A percentile compares a stretch with the other conserved stretches of the same genome.
Conservation (phyloP, 2,329 filamentous ascomycete genomes). For the Metarhizium guizhouense region DNA sequence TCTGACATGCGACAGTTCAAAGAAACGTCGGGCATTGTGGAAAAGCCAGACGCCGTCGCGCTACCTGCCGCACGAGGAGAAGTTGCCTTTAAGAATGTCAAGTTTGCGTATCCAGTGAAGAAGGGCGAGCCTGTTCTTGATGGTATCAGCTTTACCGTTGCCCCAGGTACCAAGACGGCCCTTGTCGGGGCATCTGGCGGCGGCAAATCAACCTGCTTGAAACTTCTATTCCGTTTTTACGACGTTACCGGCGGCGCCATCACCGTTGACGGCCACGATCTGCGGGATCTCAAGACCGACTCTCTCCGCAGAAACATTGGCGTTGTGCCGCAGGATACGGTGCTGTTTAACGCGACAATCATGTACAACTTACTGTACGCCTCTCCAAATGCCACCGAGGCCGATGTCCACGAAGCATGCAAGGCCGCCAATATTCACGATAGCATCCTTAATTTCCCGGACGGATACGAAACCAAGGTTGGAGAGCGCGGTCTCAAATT, state of each 20-base stretch:
- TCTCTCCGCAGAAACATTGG: slow-evolving; percentile 51
- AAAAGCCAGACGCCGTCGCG: slow-evolving; percentile 28
- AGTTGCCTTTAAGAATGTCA: slow-evolving; percentile 45
- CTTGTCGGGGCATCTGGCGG: slow-evolving; percentile 54
- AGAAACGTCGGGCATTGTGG: slow-evolving; percentile 32
- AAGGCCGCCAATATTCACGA: slow-evolving; percentile 55
- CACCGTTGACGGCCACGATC: slow-evolving; percentile 48
- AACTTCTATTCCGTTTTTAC: slow-evolving; percentile 52
- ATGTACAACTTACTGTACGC: slow-evolving; percentile 59
- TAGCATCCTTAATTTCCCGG: slow-evolving; percentile 49
- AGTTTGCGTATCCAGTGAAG: slow-evolving; percentile 45
- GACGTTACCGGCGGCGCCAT: slow-evolving; percentile 46
- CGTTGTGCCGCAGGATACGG: slow-evolving; percentile 55
- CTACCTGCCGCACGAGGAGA: slow-evolving; percentile 13
- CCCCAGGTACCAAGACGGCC: slow-evolving; percentile 46
- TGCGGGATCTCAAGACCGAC: slow-evolving; percentile 48
- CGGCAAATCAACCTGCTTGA: slow-evolving; percentile 54
- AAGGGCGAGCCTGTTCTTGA: slow-evolving; percentile 35
- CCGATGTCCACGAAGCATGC: slow-evolving; percentile 52
- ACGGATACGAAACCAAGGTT: slow-evolving; percentile 38
- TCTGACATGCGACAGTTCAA: slow-evolving; percentile 28
- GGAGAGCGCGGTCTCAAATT: slow-evolving; percentile 40
- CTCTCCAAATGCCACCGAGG: slow-evolving; percentile 49
- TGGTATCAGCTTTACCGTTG: slow-evolving; percentile 37
- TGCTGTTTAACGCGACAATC: slow-evolving; percentile 56